A percentile compares a stretch with the other conserved stretches of the same genome.
Conservation (phyloP, 2,329 filamentous ascomycete species). For the Chrysoporthe cubensis region DNA sequence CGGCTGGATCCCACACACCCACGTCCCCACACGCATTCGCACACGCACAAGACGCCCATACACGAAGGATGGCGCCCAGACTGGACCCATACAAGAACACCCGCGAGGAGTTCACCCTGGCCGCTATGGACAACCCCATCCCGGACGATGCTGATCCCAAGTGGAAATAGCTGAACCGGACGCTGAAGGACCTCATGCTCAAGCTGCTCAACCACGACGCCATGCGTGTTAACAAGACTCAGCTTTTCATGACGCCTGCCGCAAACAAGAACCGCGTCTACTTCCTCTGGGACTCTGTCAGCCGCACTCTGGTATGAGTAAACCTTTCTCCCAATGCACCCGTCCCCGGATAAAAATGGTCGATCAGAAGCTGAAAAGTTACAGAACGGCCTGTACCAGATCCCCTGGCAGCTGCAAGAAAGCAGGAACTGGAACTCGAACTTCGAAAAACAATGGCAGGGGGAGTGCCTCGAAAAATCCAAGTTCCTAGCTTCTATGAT, state of each 20-base stretch:
- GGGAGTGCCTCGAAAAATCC: conserved; percentile 2
- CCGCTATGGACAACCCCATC: neutral
- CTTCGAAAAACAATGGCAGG: neutral
- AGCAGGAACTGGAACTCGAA: neutral
- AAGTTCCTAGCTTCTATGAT: conserved; percentile 1
- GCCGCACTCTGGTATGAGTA: conserved; percentile 4
- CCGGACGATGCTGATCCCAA: conserved; percentile 1
- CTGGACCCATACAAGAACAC: neutral
- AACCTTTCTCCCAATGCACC: neutral
- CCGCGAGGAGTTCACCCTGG: conserved; percentile 2
- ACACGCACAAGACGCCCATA: neutral
- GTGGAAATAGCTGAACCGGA: neutral
- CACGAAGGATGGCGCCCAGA: neutral
- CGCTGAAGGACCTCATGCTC: neutral
- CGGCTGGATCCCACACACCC: too few species aligned
- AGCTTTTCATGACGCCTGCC: neutral
- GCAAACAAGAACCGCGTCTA: neutral
- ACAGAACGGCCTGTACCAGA: neutral
- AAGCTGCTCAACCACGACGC: conserved; percentile 4
- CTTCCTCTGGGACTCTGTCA: neutral
- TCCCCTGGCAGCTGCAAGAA: conserved; percentile 9
- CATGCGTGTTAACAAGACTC: conserved; percentile 6
- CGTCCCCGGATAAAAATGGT: too few species aligned
- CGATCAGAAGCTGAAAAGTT: neutral
- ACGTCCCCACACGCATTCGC: too few species aligned